Base-by-base conservation (phyloP, 2,329 filamentous ascomycete genomes). In the Aspergillus hortae region DNA sequence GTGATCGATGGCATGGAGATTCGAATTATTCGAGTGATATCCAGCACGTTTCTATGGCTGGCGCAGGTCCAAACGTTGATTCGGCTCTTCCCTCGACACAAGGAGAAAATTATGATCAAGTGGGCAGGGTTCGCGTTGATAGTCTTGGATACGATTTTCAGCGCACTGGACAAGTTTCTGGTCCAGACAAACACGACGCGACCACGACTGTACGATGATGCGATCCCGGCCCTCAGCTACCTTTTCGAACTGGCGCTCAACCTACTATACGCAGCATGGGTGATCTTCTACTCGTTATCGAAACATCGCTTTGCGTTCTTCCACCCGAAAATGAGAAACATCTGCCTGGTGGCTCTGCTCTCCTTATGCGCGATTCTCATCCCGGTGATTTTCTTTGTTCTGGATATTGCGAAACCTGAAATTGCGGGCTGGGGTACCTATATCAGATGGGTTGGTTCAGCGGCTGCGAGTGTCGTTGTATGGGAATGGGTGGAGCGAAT, bases 401-500 rank as follows among this genome's bases (percentile, higher is more conserved):
- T 95, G 60, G 92, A 96, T 67, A 91, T 96, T 45, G 87, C 87
- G 7, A 87, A 92, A 63, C 87, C 90, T 23, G 85, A 90, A 55
- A 87, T 96, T 55, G 89, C 89, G 36, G 90, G 88, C 7, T 96
- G 92, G 92, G 92, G 92, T 66, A 92, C 95, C 65, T 96, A 96
- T 66, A 92, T 96, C 43, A 81, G 91, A 63, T 96, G 92, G 92
- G 92, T 96, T n/a, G 92, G 92, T 44, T 91, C 91, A 1, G 91
- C 92, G 0, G 91, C 91, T 1, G 92, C 92, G 25, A 95, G 90
- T 72, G 92, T 96, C n/a, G 89, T 96, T 19, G 92, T 96, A 2
- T 96, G 92, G 92, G 92, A 96, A 71, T 96, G 92, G 92, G 92
- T 96, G 3, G 92, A 96, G 71, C 83, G 92, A 23, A 96, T 96